Evolutionary conservation across 176 grass and related monocot species (phyloP).

Genomic region (Oryza punctata): DNA sequence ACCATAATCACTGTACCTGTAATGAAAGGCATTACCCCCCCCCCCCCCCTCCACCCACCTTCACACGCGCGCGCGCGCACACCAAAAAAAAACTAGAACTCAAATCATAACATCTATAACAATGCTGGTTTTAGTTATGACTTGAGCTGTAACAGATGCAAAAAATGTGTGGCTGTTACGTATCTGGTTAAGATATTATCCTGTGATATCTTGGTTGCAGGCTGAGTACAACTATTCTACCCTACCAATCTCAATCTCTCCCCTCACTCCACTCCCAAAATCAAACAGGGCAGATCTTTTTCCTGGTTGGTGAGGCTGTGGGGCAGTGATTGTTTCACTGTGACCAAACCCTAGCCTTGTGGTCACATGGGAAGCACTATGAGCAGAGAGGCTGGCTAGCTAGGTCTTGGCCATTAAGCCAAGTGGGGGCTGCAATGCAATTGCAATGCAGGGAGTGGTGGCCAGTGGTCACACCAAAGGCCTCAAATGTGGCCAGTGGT

Average conservation of each 20-base stretch:
- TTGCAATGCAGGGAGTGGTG: conserved; percentile 33
- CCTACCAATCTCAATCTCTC: conserved; percentile 1
- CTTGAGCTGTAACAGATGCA: neutral
- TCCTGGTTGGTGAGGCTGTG: conserved; percentile 42
- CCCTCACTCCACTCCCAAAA: neutral
- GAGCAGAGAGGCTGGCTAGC: conserved; percentile 19
- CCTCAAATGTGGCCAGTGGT: conserved; percentile 52
- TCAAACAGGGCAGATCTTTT: conserved; percentile 36
- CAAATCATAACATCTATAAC: neutral
- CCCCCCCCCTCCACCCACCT: too few relatives aligned
- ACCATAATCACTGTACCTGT: neutral
- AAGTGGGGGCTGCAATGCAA: conserved; percentile 41
- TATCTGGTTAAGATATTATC: neutral
- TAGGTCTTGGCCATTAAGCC: conserved; percentile 43
- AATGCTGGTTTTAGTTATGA: neutral
- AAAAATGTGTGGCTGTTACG: neutral
- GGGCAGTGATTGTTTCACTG: conserved; percentile 39
- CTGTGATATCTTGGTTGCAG: neutral
- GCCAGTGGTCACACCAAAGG: conserved; percentile 39
- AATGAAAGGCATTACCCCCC: neutral
- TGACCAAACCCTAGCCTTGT: conserved; percentile 42
- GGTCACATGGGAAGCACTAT: conserved; percentile 46
- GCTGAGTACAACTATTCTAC: neutral
- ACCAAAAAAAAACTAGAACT: neutral
- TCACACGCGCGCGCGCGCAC: too few relatives aligned